These are phyloP conservation scores for Forsythia viridissima DNA, from an alignment of 257 asterid species.

Conservation along the genomic window DNA sequence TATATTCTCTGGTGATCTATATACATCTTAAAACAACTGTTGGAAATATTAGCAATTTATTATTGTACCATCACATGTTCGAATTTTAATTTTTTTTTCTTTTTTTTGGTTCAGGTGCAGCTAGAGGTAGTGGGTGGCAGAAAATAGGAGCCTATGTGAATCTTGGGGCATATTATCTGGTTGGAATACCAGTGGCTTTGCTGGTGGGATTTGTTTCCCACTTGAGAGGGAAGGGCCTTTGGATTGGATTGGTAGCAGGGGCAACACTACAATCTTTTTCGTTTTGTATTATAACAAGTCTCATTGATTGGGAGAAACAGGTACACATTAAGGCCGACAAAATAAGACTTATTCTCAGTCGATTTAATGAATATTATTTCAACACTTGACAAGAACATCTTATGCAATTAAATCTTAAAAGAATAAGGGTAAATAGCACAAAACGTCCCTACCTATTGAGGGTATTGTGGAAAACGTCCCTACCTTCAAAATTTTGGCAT, in stretches of 20 bases:
- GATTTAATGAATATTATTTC: too few relatives aligned
- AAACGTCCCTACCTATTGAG: too few relatives aligned
- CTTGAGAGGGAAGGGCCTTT: conserved; percentile 45
- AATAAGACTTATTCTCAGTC: too few relatives aligned
- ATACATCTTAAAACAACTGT: neutral
- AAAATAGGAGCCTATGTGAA: conserved; percentile 47
- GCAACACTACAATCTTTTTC: conserved; percentile 33
- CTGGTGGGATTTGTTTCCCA: conserved; percentile 40
- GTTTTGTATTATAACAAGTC: conserved; percentile 32
- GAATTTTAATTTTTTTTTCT: neutral
- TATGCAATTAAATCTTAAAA: neutral
- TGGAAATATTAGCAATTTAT: neutral
- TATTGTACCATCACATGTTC: neutral
- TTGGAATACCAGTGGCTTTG: conserved; percentile 48
- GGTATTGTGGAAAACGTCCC: too few relatives aligned
- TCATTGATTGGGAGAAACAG: conserved; percentile 57
- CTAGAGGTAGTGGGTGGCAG: conserved; percentile 61
- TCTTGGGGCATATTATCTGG: conserved; percentile 50
- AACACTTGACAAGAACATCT: too few relatives aligned
- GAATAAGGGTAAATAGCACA: too few relatives aligned
- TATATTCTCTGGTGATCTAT: conserved; percentile 39
- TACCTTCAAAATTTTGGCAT: too few relatives aligned
- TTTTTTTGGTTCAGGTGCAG: conserved; percentile 34
- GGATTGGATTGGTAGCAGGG: conserved; percentile 49
- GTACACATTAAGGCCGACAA: conserved; percentile 7